These are phyloP conservation scores for Debaryomyces sp. DNA, from an alignment of 1,139 yeast species.

Conservation along the genomic window DNA sequence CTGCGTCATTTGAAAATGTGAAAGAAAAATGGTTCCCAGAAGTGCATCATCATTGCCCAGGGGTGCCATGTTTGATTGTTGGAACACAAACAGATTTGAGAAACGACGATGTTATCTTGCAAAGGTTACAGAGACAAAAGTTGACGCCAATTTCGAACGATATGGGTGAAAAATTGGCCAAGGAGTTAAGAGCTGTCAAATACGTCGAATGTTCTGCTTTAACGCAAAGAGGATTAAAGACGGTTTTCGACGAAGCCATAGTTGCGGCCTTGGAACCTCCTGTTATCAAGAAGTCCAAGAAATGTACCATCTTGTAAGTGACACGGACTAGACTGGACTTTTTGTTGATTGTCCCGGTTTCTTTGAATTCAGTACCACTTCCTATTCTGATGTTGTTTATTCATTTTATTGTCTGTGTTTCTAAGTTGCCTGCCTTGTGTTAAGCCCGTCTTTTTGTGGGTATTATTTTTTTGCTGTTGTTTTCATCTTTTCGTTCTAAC, in stretches of 20 bases:
- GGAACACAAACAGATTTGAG: constrained; percentile 96
- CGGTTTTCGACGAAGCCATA: constrained; percentile 95
- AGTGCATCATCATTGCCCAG: constrained; percentile 97
- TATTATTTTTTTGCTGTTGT: constrained; percentile 2
- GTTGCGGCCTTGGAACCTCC: constrained; percentile 96
- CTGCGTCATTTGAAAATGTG: constrained; percentile 97
- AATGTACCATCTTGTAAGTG: constrained; percentile 75
- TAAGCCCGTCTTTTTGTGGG: neutral
- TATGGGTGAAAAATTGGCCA: constrained; percentile 90
- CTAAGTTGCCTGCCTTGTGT: neutral
- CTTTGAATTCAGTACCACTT: neutral
- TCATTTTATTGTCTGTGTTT: neutral
- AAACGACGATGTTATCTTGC: constrained; percentile 87
- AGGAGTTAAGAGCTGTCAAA: constrained; percentile 91
- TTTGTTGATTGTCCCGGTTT: neutral
- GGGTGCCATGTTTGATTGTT: constrained; percentile 93
- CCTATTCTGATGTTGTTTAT: neutral
- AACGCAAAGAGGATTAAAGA: constrained; percentile 93
- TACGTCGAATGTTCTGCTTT: constrained; percentile 98
- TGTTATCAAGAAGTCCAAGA: constrained; percentile 77
- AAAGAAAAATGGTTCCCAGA: constrained; percentile 99
- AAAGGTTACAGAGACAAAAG: constrained; percentile 88
- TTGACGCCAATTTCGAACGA: constrained; percentile 84
- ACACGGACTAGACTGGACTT: neutral
- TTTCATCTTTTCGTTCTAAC: constrained; percentile 2